These are phyloP conservation scores for Escallonia herrerae DNA, from an alignment of 129 eudicot genomes.

Conservation along the genomic window DNA sequence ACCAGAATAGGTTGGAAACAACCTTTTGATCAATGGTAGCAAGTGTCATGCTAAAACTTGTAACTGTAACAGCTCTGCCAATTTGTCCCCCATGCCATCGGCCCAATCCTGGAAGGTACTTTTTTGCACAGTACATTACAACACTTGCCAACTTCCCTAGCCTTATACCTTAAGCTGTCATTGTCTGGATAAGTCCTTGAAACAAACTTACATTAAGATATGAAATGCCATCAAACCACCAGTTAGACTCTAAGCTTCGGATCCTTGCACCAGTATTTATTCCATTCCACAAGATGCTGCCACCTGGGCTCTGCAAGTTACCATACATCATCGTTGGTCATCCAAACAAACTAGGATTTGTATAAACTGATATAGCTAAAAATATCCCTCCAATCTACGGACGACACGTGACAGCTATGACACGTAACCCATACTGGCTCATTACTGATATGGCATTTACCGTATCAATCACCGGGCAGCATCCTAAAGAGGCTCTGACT, in stretches of 20 bases:
- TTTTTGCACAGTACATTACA: constrained; percentile 50
- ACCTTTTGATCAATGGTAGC: constrained; percentile 50
- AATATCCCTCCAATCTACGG: too few relatives aligned
- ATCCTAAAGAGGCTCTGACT: too few relatives aligned
- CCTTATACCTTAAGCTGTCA: constrained; percentile 62
- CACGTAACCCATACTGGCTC: too few relatives aligned
- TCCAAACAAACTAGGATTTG: constrained; percentile 88
- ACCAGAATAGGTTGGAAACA: too few relatives aligned
- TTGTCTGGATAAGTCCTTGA: constrained; percentile 54
- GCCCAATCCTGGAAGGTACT: constrained; percentile 84
- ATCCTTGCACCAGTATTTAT: constrained; percentile 92
- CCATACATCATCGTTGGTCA: constrained; percentile 99
- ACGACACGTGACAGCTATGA: too few relatives aligned
- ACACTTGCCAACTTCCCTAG: constrained; percentile 65
- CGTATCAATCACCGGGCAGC: too few relatives aligned
- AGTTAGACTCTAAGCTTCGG: constrained; percentile 62
- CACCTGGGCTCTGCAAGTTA: constrained; percentile 90
- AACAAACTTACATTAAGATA: constrained; percentile 65
- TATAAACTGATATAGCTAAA: too few relatives aligned
- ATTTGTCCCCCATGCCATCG: constrained; percentile 66
- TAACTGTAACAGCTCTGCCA: constrained; percentile 48
- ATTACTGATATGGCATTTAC: too few relatives aligned
- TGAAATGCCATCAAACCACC: constrained; percentile 96
- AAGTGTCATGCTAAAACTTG: constrained; percentile 88
- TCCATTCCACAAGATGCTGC: constrained; percentile 95